Evolutionary conservation across 108 stramenopile genomes (phyloP).

Genomic region (Nitzschia sp.): DNA sequence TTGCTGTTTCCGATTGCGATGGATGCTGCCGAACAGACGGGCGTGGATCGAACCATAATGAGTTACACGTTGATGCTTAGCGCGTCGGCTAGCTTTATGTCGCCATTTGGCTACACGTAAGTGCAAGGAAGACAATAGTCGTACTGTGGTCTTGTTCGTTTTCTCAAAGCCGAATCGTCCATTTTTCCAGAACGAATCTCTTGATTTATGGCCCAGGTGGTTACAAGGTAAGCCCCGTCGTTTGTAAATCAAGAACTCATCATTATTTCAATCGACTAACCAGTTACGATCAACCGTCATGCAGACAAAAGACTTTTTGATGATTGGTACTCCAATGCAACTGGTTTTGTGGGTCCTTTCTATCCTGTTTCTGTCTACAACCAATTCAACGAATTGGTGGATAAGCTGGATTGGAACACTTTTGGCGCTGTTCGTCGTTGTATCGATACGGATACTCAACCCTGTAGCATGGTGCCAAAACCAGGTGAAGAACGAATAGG

Average conservation of each 20-base stretch:
- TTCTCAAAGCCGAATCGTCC: neutral
- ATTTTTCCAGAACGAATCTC: constrained; percentile 61
- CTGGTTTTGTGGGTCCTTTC: constrained; percentile 75
- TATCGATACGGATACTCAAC: constrained; percentile 4
- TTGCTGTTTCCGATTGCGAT: constrained; percentile 85
- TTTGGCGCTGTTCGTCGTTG: constrained; percentile 33
- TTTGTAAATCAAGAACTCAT: neutral
- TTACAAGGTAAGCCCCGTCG: constrained; percentile 51
- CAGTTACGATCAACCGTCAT: neutral
- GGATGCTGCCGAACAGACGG: constrained; percentile 72
- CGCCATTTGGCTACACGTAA: constrained; percentile 78
- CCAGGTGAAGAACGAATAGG: neutral
- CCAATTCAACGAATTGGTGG: constrained; percentile 48
- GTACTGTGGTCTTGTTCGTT: neutral
- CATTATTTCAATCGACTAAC: neutral
- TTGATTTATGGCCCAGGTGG: constrained; percentile 87
- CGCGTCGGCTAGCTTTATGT: constrained; percentile 81
- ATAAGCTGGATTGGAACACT: constrained; percentile 51
- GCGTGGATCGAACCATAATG: constrained; percentile 64
- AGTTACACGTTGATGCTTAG: constrained; percentile 78
- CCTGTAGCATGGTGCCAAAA: neutral
- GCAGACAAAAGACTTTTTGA: constrained; percentile 68
- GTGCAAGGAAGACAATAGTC: neutral
- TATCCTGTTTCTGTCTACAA: constrained; percentile 41
- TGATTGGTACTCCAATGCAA: constrained; percentile 82